A percentile compares a stretch with the other conserved stretches of the same genome.
phyloP scores from a whole-genome alignment of 192 early-diverging fungal genomes.

The Dimargaris xerosporica region DNA sequence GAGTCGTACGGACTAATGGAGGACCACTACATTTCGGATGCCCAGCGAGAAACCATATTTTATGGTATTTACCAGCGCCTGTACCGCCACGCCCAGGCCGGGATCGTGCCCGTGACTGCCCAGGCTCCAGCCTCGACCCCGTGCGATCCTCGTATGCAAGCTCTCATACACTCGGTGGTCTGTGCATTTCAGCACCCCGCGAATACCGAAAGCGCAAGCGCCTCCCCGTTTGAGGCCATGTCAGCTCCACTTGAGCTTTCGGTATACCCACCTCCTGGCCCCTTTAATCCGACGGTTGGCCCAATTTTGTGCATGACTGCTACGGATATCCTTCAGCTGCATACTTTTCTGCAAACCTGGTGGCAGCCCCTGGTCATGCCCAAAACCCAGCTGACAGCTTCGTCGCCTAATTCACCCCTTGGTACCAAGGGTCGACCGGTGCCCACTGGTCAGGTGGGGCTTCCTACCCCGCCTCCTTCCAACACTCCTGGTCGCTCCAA shows the following conservation, averaged over 20 bases:
- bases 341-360: background rate
- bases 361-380: slow-evolving; percentile 9
- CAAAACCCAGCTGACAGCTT: too few species aligned
- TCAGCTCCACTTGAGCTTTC: too few species aligned
- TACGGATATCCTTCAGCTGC: background rate
- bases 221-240: too few species aligned
- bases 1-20: slow-evolving; percentile 5
- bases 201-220: too few species aligned
- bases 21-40: slow-evolving; percentile 1
- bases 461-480: slow-evolving; percentile 2
- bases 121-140: background rate
- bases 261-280: background rate
- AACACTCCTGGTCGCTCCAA: too few species aligned
- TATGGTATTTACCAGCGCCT: slow-evolving; percentile 5
- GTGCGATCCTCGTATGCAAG: background rate
- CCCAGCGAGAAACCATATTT: slow-evolving; percentile 3
- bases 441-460: background rate
- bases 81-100: slow-evolving; percentile 7
- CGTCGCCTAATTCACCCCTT: too few species aligned
- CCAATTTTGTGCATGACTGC: background rate
- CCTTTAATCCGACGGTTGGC: background rate
- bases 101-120: slow-evolving; percentile 4
- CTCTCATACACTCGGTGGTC: background rate
- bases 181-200: too few species aligned
- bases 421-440: too few species aligned